These are phyloP conservation scores for Hysterium pulicare DNA, from an alignment of 2,329 filamentous ascomycete species.

Conservation along the genomic window DNA sequence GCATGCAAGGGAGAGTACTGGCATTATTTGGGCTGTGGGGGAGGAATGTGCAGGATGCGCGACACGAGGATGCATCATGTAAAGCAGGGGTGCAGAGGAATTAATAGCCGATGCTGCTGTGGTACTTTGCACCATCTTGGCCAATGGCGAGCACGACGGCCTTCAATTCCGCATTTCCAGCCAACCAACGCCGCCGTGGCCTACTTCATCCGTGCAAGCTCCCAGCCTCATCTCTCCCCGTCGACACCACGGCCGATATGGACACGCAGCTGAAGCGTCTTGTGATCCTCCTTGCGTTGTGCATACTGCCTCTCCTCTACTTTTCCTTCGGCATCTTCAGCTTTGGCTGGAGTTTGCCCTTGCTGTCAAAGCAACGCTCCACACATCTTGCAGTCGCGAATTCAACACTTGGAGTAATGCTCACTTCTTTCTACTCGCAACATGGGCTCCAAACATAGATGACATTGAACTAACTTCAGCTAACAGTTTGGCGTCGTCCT, in stretches of 20 bases:
- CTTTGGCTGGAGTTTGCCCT: not conserved
- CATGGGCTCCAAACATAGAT: not conserved
- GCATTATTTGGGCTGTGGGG: no score
- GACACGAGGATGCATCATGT: no score
- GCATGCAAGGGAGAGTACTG: no score
- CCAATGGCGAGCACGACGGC: no score
- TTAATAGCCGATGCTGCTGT: no score
- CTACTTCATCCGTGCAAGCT: no score
- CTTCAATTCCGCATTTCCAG: no score
- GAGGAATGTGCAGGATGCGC: no score
- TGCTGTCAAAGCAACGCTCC: not conserved
- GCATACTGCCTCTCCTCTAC: not conserved
- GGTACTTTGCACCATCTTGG: no score
- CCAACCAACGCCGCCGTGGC: no score
- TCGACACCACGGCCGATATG: not conserved
- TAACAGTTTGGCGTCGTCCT: constrained; percentile 37
- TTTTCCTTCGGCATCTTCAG: constrained; percentile 8
- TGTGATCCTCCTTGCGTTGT: not conserved
- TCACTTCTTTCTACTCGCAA: not conserved
- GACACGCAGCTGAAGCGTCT: not conserved
- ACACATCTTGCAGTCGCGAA: constrained; percentile 13
- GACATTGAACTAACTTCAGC: not conserved
- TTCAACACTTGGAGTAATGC: constrained; percentile 16
- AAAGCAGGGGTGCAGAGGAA: no score
- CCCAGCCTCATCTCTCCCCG: no score